Evolutionary conservation across 768 basidiomycete species (phyloP), one percentile per base, ranked within the genome.

Genomic region (Suillus decipiens): DNA sequence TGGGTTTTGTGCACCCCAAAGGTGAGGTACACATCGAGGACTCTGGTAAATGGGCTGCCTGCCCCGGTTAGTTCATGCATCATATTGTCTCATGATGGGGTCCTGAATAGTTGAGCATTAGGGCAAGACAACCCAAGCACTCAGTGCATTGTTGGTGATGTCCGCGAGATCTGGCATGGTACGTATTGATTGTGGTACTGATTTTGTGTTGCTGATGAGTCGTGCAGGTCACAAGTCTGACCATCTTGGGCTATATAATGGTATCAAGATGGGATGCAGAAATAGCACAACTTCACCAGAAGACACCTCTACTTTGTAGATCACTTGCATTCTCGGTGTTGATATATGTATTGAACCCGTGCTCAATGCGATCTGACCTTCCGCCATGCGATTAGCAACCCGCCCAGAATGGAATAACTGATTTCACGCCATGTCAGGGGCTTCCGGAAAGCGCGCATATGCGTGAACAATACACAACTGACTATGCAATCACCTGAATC

Each of bases 101-200:
- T 37, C 3, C 24, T 60, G 33, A 56, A 53, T 39, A 17, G 5
- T 15, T 63, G 14, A 9, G 22, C 31, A 37, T 39, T 58, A 85
- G 85, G 88, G 5, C 82, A 88, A 62, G 89, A 90, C 64, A 89
- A 90, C 68, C 67, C 79, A 6, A 84, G 79, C 64, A 64, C 53
- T 3, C 70, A 79, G 62, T 70, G 66, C 43, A 68, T 64, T 22
- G 63, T 69, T 31, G 65, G 68, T 36, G 65, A 67, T 9, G 69
- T 70, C 59, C 68, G 78, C 0, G 80, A 79, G 34, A 76, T 90
- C 61, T 80, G 85, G 28, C 74, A 73, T 9, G 77, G 56, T 57
- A 41, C 17, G 39, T 57, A 57, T 57, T 57, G 24, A 12, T 11
- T 28, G 24, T 1, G 5, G 15, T 57, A 17, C 11, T 41, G 5